Percentiles rank a stretch among this genome's conserved stretches.
These are phyloP conservation scores for Hemerocallis citrina DNA, from an alignment of 106 monocot species.

Conservation along the genomic window DNA sequence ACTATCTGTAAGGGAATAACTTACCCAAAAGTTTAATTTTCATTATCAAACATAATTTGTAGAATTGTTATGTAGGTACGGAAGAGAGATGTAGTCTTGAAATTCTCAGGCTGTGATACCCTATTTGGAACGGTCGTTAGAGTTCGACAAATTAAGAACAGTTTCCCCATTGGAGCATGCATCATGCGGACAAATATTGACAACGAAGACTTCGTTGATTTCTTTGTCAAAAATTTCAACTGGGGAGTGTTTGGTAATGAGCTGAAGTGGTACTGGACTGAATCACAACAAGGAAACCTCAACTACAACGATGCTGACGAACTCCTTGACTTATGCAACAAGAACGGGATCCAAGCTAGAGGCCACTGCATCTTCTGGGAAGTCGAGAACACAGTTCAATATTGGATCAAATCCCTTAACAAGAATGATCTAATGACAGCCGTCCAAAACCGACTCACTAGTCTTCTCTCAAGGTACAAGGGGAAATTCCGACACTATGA, in stretches of 20 bases:
- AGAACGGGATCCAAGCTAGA: slow-evolving; percentile 33
- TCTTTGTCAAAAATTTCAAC: slow-evolving; percentile 77
- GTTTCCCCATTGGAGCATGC: slow-evolving; percentile 81
- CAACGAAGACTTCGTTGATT: slow-evolving; percentile 71
- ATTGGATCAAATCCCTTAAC: slow-evolving; percentile 52
- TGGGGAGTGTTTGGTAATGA: slow-evolving; percentile 95
- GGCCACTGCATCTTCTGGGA: slow-evolving; percentile 86
- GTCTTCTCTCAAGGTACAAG: slow-evolving; percentile 68
- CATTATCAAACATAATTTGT: no score
- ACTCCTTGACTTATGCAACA: slow-evolving; percentile 42
- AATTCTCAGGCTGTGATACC: slow-evolving; percentile 31
- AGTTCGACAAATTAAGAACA: slow-evolving; percentile 54
- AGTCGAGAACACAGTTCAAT: slow-evolving; percentile 36
- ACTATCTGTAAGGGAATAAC: no score
- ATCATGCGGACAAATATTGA: slow-evolving; percentile 72
- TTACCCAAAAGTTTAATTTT: no score
- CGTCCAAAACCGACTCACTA: slow-evolving; percentile 42
- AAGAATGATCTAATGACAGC: slow-evolving; percentile 48
- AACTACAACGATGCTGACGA: slow-evolving; percentile 77
- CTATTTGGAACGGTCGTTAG: slow-evolving; percentile 24
- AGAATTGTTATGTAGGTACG: slow-evolving; percentile 35
- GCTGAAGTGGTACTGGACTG: slow-evolving; percentile 90
- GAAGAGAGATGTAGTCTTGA: slow-evolving; percentile 80
- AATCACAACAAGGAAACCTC: slow-evolving; percentile 50
- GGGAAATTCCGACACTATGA: slow-evolving; percentile 73